phyloP scores from a whole-genome alignment of 2,329 filamentous ascomycete species.

The Achaetomium macrosporum region DNA sequence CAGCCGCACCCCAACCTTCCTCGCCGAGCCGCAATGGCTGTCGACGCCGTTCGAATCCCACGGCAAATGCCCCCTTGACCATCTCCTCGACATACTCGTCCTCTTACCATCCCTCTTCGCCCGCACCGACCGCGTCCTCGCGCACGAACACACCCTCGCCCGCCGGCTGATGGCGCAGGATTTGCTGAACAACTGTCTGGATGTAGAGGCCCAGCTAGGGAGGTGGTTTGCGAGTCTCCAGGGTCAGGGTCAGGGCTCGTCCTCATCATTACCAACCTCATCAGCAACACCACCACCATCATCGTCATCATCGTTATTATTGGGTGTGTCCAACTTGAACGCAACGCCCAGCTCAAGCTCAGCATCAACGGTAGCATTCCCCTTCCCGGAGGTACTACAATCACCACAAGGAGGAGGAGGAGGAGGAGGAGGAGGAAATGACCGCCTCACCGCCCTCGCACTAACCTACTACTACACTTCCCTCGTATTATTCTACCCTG shows the following conservation, averaged over 20 bases:
- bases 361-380: not conserved
- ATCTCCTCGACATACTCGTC: slow-evolving; percentile 46
- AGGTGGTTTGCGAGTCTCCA: slow-evolving; percentile 35
- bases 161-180: slow-evolving; percentile 43
- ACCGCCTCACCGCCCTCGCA: slow-evolving; percentile 34
- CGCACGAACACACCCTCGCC: slow-evolving; percentile 34
- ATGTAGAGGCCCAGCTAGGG: slow-evolving; percentile 43
- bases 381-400: slow-evolving; percentile 18
- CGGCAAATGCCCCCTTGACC: slow-evolving; percentile 46
- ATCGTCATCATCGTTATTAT: no score
- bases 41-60: slow-evolving; percentile 47
- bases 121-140: slow-evolving; percentile 38
- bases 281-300: not conserved
- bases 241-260: slow-evolving; percentile 13
- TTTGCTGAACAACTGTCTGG: slow-evolving; percentile 42
- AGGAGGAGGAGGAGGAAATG: no score
- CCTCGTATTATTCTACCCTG: slow-evolving; percentile 44
- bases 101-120: slow-evolving; percentile 43
- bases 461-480: slow-evolving; percentile 51
- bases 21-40: slow-evolving; percentile 47
- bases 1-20: slow-evolving; percentile 44
- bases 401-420: no score
- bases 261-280: not conserved
- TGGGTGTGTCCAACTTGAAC: no score
- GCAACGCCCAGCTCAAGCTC: no score